A percentile compares a stretch with the other conserved stretches of the same genome.
Evolutionary conservation across 768 basidiomycete species (phyloP).

Genomic region (Pseudohyphozyma bogoriensis): DNA sequence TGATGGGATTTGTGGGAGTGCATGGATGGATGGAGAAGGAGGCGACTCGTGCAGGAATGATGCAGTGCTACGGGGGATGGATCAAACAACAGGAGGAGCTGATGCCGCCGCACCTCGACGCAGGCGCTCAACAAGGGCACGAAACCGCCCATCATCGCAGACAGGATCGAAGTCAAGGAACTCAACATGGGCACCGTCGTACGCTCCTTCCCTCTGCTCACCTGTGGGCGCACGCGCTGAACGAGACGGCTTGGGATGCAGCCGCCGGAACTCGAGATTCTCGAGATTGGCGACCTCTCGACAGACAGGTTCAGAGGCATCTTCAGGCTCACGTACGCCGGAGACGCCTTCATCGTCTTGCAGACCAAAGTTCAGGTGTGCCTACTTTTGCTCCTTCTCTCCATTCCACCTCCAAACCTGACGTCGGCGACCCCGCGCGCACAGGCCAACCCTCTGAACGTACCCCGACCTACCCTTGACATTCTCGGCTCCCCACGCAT

Average conservation of each 20-base stretch:
- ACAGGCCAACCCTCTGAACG: conserved; percentile 88
- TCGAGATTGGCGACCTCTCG: conserved; percentile 94
- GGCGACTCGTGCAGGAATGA: not conserved
- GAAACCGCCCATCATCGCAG: conserved; percentile 94
- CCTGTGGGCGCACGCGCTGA: conserved; percentile 4
- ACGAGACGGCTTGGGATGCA: conserved; percentile 34
- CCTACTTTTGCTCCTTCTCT: not conserved
- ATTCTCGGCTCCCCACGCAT: conserved; percentile 74
- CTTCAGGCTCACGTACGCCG: conserved; percentile 85
- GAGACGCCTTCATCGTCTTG: conserved; percentile 78
- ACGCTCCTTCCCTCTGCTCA: not conserved
- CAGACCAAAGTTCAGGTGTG: conserved; percentile 85
- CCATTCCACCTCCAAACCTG: not conserved
- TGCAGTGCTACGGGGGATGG: not conserved
- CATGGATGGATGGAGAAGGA: conserved; percentile 27
- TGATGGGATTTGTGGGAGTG: no score
- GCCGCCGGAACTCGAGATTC: conserved; percentile 94
- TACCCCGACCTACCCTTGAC: conserved; percentile 82
- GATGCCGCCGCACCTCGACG: no score
- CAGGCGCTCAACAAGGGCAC: conserved; percentile 87
- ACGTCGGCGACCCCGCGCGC: not conserved
- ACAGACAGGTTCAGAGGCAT: conserved; percentile 93
- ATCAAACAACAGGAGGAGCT: not conserved
- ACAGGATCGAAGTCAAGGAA: conserved; percentile 94
- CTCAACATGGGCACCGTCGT: conserved; percentile 98